Base-by-base conservation (phyloP, 2,329 filamentous ascomycete genomes). In the Diaporthe helianthi region DNA sequence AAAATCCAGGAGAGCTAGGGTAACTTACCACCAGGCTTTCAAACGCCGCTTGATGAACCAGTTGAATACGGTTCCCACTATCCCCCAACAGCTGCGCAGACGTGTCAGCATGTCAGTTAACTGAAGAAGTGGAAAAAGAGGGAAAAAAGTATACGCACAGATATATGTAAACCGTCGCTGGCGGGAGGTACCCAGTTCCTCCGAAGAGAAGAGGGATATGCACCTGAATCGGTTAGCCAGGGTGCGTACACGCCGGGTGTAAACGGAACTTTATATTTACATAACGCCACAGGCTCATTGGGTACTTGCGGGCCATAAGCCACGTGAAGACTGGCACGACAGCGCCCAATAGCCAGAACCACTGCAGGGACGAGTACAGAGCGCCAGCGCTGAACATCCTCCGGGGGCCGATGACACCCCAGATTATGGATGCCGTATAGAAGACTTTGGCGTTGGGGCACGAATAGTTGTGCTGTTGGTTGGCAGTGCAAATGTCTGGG, bases 391-490 rank as follows among this genome's bases (percentile, higher is more conserved):
- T 88, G 78, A 93, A 93, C 77, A 93, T 90, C 55, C 91, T 87
- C 2, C 83, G 80, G 0, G 91, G 91, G 0, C 92, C 91, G 70
- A 93, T 92, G 67, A 89, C 85, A 69, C 91, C 91, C 91, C 90
- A 92, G 74, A 92, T 87, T 60, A 92, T 83, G 4, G 90, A 92
- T 1, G 89, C 88, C 1, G 89, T 92, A 81, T 90, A 93, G 79
- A 87, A 87, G 67, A 87, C 85, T 69, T 82, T 84, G 61, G 84
- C 84, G 64, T 82, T 82, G 9, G 86, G 83, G 75, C 86, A 88
- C 4, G 82, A 87, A 77, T 89, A 90, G 73, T 85, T 83, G 74
- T 87, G 81, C 53, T 86, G 81, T 68, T 90, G 82, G 12, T 82
- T 76, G 13, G 80, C 77, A 26, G 78, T 78, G 79, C 92, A 93